Evolutionary conservation across 306 rosid species (phyloP), one percentile per base, ranked within the genome.

Genomic region (Quercus suber): DNA sequence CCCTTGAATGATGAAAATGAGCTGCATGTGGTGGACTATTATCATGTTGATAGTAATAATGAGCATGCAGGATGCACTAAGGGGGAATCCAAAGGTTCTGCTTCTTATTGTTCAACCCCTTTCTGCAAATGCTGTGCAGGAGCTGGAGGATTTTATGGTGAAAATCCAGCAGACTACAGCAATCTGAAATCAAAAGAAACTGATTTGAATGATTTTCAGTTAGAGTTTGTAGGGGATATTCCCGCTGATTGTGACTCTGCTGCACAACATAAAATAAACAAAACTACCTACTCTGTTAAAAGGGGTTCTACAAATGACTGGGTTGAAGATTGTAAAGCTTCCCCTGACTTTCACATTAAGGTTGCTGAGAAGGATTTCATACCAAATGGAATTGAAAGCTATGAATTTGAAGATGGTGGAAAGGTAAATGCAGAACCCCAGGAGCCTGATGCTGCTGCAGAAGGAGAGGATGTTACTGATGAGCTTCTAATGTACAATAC

Each of bases 381-480:
- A 71, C 75, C 70, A 25, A 86, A 78, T 76, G 89, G 84, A 82
- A 68, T 77, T 41, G 43, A 80, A 15, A 25, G 68, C 59, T 84
- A 33, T 73, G 84, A 80, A 74, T 78, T 75, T 33, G 87, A 17
- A 59, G 75, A 78, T 61, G 77, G 27, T 59, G 74, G 45, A 74
- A 89, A 82, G 67, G 69, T 78, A 43, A 53, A 59, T 23, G 84
- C 83, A 81, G 96, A 86, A 74, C 55, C 60, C 71, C 73, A 71
- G 53, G 90, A 79, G 74, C 82, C 86, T 5, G 77, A 82, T 52
- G 75, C 74, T 79, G 78, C 71, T 69, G 86, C 81, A 57, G 88
- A 84, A 78, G 89, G 74, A 74, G 97, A 89, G 71, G 92, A 77
- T 31, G 63, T 30, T 69, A 84, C 87, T 71, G 89, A 89, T 73